phyloP scores from a whole-genome alignment of 169 alveolate genomes.

The Eimeria praecox region DNA sequence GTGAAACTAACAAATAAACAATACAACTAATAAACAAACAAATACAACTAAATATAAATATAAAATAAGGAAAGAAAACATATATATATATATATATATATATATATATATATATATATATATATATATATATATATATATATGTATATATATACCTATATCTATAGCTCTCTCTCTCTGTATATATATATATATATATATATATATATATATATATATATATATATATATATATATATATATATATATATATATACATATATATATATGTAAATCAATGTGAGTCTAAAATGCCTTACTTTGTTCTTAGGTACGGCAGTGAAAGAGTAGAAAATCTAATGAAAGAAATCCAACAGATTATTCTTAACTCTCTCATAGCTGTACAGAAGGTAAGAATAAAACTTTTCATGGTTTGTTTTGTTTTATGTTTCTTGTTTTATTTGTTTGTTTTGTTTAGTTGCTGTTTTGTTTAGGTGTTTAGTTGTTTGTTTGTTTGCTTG shows the following conservation, averaged over 20 bases:
- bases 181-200: too few relatives aligned
- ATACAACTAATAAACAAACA: background rate
- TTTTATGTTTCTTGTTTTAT: background rate
- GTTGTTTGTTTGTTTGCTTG: background rate
- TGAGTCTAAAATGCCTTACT: too few relatives aligned
- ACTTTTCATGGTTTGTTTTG: background rate
- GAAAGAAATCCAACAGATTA: constrained; percentile 78
- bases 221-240: too few relatives aligned
- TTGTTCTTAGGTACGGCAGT: constrained; percentile 84
- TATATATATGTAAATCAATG: too few relatives aligned
- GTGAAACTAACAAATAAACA: background rate
- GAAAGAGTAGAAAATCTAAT: constrained; percentile 91
- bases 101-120: too few relatives aligned
- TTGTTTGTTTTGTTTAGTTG: background rate
- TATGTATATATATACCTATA: too few relatives aligned
- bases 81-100: too few relatives aligned
- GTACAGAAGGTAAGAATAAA: constrained; percentile 90
- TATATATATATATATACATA: too few relatives aligned
- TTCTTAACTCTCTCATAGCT: constrained; percentile 81
- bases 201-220: too few relatives aligned
- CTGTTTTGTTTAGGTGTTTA: background rate
- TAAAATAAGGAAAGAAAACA: too few relatives aligned
- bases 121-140: too few relatives aligned
- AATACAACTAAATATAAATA: background rate
- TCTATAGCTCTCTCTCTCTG: too few relatives aligned